These are phyloP conservation scores for Mollisiaceae sp. DNA, from an alignment of 2,329 filamentous ascomycete genomes.

Conservation along the genomic window DNA sequence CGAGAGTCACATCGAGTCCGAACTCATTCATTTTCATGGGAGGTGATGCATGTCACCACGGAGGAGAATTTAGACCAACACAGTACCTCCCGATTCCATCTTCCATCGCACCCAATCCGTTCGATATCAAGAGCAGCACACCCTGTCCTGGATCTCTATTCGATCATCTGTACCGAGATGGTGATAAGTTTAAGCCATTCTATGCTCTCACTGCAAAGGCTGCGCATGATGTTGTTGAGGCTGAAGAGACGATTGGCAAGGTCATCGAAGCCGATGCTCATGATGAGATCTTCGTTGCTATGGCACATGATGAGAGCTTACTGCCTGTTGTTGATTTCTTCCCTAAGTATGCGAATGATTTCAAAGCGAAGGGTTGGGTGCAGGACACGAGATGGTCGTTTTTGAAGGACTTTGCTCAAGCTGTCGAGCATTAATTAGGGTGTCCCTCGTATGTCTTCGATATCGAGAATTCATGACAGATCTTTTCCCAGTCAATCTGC, in stretches of 20 bases:
- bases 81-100: conserved; percentile 47
- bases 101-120: conserved; percentile 47
- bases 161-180: conserved; percentile 45
- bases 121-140: conserved; percentile 37
- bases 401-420: conserved; percentile 54
- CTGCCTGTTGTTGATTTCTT: conserved; percentile 54
- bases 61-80: conserved; percentile 52
- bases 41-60: conserved; percentile 53
- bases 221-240: conserved; percentile 41
- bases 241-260: conserved; percentile 49
- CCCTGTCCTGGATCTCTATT: conserved; percentile 50
- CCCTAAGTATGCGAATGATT: conserved; percentile 53
- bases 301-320: conserved; percentile 54
- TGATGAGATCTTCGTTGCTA: conserved; percentile 50
- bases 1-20: conserved; percentile 43
- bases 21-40: conserved; percentile 55
- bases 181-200: conserved; percentile 41
- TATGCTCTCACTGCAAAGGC: conserved; percentile 38
- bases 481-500: too few relatives aligned
- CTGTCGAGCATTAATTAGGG: conserved; percentile 38
- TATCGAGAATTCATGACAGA: not conserved
- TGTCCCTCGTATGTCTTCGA: not conserved
- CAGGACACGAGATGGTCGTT: conserved; percentile 54
- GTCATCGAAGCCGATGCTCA: conserved; percentile 52
- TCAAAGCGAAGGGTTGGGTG: conserved; percentile 52